Percentiles rank a stretch among this genome's conserved stretches.
Conservation (phyloP, 1,139 yeast species). For the Taiozyma sp. region DNA sequence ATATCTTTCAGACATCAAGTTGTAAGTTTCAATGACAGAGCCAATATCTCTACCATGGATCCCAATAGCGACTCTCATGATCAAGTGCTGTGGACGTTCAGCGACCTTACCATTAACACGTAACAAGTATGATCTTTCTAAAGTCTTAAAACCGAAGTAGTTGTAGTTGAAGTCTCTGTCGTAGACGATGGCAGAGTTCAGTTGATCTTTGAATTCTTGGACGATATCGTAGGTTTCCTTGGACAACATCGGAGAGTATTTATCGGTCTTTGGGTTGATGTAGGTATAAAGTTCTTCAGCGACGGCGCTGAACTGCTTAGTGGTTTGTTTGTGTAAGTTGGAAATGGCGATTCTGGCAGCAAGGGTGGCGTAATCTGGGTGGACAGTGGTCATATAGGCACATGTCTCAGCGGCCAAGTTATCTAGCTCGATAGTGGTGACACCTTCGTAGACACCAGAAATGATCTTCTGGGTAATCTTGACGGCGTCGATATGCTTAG, state of each 20-base stretch:
- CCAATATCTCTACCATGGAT: constrained; percentile 75
- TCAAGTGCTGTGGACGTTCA: constrained; percentile 87
- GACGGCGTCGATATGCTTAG: constrained; percentile 81
- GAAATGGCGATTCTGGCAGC: constrained; percentile 98
- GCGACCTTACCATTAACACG: constrained; percentile 69
- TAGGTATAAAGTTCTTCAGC: constrained; percentile 61
- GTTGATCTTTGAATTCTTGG: constrained; percentile 57
- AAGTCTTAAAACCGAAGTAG: constrained; percentile 83
- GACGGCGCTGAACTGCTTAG: constrained; percentile 81
- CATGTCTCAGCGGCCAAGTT: constrained; percentile 98
- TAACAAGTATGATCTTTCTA: constrained; percentile 77
- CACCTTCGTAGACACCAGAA: constrained; percentile 92
- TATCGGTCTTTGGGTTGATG: constrained; percentile 66
- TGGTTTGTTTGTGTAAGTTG: constrained; percentile 92
- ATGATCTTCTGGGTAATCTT: constrained; percentile 86
- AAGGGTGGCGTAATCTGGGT: constrained; percentile 92
- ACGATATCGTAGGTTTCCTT: constrained; percentile 63
- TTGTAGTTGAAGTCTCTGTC: constrained; percentile 82
- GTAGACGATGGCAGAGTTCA: constrained; percentile 75
- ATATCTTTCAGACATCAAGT: constrained; percentile 76
- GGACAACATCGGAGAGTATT: constrained; percentile 76
- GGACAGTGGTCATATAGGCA: constrained; percentile 95
- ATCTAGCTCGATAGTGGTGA: constrained; percentile 89
- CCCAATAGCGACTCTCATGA: constrained; percentile 87
- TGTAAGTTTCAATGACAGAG: constrained; percentile 71